Conservation (phyloP, 1,284 basidiomycete species). For the Ustilago lituana region DNA sequence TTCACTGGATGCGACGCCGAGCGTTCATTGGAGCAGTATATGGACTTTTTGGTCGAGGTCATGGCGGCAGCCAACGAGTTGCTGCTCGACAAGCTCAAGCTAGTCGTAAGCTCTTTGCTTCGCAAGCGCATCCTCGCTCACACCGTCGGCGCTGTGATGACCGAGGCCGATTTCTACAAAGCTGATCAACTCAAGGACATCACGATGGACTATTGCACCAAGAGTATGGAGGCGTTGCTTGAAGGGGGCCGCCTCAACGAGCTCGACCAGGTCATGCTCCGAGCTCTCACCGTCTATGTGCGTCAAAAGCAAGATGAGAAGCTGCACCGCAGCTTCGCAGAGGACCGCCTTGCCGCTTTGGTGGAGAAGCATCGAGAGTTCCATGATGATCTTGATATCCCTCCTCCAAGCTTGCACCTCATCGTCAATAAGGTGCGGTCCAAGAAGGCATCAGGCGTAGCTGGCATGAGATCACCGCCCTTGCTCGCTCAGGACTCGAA, state of each 20-base stretch:
- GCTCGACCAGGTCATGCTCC: constrained; percentile 76
- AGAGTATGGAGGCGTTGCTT: constrained; percentile 87
- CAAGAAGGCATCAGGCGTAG: constrained; percentile 47
- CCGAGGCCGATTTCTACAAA: constrained; percentile 83
- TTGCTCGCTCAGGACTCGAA: constrained; percentile 57
- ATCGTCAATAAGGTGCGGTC: constrained; percentile 56
- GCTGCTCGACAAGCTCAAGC: constrained; percentile 82
- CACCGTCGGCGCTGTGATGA: constrained; percentile 83
- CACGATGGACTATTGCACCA: constrained; percentile 82
- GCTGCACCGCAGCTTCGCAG: constrained; percentile 75
- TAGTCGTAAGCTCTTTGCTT: constrained; percentile 77
- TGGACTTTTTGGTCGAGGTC: constrained; percentile 89
- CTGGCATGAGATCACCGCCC: constrained; percentile 45
- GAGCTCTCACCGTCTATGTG: constrained; percentile 76
- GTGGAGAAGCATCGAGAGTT: constrained; percentile 78
- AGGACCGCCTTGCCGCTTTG: constrained; percentile 72
- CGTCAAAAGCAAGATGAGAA: constrained; percentile 76
- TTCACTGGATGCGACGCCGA: constrained; percentile 72
- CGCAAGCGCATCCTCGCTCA: constrained; percentile 74
- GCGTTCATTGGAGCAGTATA: constrained; percentile 76
- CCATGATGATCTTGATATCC: constrained; percentile 83
- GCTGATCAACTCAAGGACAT: constrained; percentile 77
- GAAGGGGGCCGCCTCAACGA: constrained; percentile 81
- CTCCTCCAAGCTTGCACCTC: constrained; percentile 70
- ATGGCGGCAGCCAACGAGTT: constrained; percentile 89